Evolutionary conservation across 2,329 filamentous ascomycete genomes (phyloP), one percentile per base, ranked within the genome.

Genomic region (Penicillium psychrosexuale): DNA sequence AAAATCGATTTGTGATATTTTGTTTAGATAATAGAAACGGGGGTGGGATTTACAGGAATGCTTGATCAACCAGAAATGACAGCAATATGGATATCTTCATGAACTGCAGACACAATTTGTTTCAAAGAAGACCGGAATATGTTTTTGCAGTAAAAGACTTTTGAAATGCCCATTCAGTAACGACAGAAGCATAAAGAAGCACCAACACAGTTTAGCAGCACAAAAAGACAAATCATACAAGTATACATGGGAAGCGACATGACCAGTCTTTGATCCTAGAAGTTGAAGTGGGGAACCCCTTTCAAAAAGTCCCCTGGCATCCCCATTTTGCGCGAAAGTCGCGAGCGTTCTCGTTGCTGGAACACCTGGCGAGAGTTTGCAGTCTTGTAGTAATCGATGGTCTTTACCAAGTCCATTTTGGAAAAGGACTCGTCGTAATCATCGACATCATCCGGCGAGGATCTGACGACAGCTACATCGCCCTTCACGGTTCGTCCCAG

Each of bases 1-100:
- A 61, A 17, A 11, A 48, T 55, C 3, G 57, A 59, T 28, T 45
- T 48, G 31, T 55, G 24, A 1, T 49, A 13, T 28, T 57, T 55
- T 5, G 19, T n/a, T n/a, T n/a, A n/a, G n/a, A n/a, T 19, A 19
- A 19, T 11, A 13, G n/a, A 6, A 15, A 15, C 3, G 0, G 5
- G 2, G 17, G 6, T 15, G 3, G 7, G 12, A 24, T 39, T 30
- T 17, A 11, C 7, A 8, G n/a, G n/a, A 28, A 28, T 17, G 2
- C 6, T 43, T 17, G 7, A 5, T 13, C 7, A 19, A 30, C 3
- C 5, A 43, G 11, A 43, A 13, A 8, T 17, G 6, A n/a, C 9
- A 30, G 5, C 28, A 28, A 8, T 43, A 13, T 19, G 27, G 24
- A 39, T 1, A 12, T 37, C 3, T 37, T 8, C 12, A 19, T 19